A percentile compares a stretch with the other conserved stretches of the same genome.
Evolutionary conservation across 345 rosid species (phyloP).

Genomic region (Rhodamnia argentea): DNA sequence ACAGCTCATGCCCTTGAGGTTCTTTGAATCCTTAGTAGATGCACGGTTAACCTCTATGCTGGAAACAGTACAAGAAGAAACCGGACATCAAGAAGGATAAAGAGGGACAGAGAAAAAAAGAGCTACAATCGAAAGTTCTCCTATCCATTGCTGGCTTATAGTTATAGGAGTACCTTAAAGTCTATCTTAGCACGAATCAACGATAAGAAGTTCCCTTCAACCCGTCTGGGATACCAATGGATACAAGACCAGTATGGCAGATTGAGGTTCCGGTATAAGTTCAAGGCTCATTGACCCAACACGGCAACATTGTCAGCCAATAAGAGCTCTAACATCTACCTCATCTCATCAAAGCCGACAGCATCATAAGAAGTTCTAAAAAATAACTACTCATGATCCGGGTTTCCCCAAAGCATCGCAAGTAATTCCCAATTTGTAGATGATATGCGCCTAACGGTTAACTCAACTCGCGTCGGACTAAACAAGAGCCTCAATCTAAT

Average conservation of each 20-base stretch:
- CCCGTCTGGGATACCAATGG: neutral
- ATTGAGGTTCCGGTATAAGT: neutral
- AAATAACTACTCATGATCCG: neutral
- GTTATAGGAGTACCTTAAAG: neutral
- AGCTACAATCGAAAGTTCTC: neutral
- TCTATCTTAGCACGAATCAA: neutral
- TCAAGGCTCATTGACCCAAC: neutral
- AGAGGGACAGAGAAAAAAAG: neutral
- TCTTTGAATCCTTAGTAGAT: neutral
- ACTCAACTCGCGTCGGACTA: neutral
- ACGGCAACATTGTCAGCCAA: neutral
- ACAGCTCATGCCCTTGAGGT: neutral
- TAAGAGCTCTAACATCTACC: neutral
- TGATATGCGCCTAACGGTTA: neutral
- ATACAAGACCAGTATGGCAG: neutral
- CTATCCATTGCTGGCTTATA: neutral
- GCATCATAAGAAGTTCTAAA: neutral
- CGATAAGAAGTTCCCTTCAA: neutral
- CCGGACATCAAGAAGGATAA: neutral
- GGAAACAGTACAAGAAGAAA: neutral
- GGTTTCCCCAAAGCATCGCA: neutral
- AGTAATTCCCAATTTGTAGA: neutral
- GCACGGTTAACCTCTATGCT: conserved; percentile 1
- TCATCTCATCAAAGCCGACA: neutral
- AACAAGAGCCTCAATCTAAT: neutral